Evolutionary conservation across 2,329 filamentous ascomycete genomes (phyloP).

Genomic region (Pseudogymnoascus destructans): DNA sequence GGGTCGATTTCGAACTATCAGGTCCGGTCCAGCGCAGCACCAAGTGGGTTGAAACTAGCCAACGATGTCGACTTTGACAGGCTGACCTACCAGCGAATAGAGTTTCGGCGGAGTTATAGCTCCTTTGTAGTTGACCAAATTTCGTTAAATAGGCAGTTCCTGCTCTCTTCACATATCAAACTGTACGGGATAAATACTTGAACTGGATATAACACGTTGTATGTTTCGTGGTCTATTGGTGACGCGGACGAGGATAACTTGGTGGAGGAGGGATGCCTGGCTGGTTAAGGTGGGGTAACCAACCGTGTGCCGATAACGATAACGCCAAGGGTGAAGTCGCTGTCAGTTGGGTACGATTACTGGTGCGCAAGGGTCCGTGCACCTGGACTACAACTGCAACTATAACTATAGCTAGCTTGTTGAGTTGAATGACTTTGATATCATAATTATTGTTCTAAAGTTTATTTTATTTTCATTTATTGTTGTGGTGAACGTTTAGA

Average conservation of each 20-base stretch:
- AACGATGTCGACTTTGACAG: constrained; percentile 2
- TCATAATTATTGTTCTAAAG: background rate
- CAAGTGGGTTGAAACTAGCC: constrained; percentile 4
- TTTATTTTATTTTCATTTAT: background rate
- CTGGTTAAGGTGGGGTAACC: constrained; percentile 6
- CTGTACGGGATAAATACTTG: background rate
- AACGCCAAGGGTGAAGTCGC: constrained; percentile 1
- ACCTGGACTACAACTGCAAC: background rate
- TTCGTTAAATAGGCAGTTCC: background rate
- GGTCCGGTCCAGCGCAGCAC: constrained; percentile 1
- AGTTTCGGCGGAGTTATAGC: background rate
- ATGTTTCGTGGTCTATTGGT: background rate
- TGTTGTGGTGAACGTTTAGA: background rate
- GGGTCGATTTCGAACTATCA: constrained; percentile 5
- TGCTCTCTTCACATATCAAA: background rate
- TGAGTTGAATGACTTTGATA: background rate
- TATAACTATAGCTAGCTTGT: background rate
- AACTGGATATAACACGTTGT: background rate
- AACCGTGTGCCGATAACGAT: background rate
- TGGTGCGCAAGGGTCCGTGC: constrained; percentile 6
- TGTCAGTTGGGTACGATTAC: background rate
- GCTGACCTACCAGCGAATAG: constrained; percentile 6
- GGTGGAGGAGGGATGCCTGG: constrained; percentile 3
- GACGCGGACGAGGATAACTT: constrained; percentile 3
- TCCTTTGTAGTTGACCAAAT: background rate